A percentile compares a stretch with the other conserved stretches of the same genome.
phyloP scores from a whole-genome alignment of 345 rosid species.

The Cardiospermum halicacabum region DNA sequence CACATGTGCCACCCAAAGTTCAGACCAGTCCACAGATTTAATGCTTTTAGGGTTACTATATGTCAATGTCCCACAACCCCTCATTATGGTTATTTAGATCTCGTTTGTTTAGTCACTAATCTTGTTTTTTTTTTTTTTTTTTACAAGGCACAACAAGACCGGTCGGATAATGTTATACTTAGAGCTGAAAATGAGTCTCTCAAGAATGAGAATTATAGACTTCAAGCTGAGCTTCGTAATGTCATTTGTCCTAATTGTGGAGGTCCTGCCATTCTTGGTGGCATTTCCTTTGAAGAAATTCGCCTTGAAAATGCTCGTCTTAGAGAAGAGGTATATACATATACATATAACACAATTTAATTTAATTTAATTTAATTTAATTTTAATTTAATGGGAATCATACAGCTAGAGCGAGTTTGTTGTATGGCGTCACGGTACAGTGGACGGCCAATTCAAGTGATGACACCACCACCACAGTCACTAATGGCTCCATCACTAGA shows the following conservation, averaged over 20 bases:
- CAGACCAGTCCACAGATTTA: slow-evolving; percentile 23
- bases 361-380: too few relatives aligned
- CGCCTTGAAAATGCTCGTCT: slow-evolving; percentile 82
- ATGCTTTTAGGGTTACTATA: slow-evolving; percentile 18
- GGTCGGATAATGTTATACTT: slow-evolving; percentile 66
- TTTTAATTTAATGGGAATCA: background rate
- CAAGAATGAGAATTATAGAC: slow-evolving; percentile 64
- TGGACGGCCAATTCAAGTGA: slow-evolving; percentile 46
- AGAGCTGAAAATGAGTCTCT: slow-evolving; percentile 77
- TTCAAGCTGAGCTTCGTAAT: slow-evolving; percentile 67
- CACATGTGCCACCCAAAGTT: slow-evolving; percentile 26
- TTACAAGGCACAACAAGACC: slow-evolving; percentile 86
- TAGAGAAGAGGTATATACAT: slow-evolving; percentile 81
- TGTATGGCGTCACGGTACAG: slow-evolving; percentile 50
- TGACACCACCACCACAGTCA: slow-evolving; percentile 33
- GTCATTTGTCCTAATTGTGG: slow-evolving; percentile 77
- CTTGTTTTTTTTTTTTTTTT: background rate
- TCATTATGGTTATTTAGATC: background rate
- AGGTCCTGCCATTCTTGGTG: slow-evolving; percentile 65
- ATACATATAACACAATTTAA: too few relatives aligned
- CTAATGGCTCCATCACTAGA: slow-evolving; percentile 53
- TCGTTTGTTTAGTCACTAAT: background rate
- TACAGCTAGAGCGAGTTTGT: slow-evolving; percentile 72
- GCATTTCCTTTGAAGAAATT: slow-evolving; percentile 62
- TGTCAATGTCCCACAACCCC: background rate